Conservation (phyloP, 192 early-diverging fungal species). For the Polychytrium aggregatum region DNA sequence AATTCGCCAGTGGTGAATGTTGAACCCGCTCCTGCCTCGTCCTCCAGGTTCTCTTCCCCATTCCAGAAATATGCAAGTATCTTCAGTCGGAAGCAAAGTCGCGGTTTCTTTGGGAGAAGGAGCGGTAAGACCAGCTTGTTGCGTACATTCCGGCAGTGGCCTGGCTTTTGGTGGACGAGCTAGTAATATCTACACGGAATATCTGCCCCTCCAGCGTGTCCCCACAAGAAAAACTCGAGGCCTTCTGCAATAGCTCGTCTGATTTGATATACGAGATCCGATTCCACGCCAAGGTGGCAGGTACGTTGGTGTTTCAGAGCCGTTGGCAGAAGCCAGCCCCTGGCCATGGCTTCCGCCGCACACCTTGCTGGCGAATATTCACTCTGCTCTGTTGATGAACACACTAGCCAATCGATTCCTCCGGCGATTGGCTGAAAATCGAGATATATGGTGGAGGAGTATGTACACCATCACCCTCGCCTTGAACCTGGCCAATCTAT, state of each 20-base stretch:
- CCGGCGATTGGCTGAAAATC: background rate
- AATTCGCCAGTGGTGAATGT: too few species aligned
- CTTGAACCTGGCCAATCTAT: constrained; percentile 18
- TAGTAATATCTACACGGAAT: too few species aligned
- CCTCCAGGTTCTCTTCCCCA: constrained; percentile 22
- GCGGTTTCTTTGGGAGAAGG: constrained; percentile 18
- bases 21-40: too few species aligned
- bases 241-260: constrained; percentile 16
- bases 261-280: constrained; percentile 25
- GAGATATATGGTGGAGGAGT: constrained; percentile 8
- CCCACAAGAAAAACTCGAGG: constrained; percentile 22
- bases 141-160: background rate
- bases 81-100: constrained; percentile 14
- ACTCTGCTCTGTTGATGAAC: too few species aligned
- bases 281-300: constrained; percentile 18
- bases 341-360: too few species aligned
- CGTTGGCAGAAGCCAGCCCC: too few species aligned
- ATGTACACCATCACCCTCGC: constrained; percentile 12
- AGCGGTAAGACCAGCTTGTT: constrained; percentile 5
- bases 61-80: constrained; percentile 22
- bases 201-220: constrained; percentile 13
- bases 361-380: too few species aligned
- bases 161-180: background rate
- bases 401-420: background rate
- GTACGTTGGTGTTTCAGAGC: constrained; percentile 3